Conservation (phyloP, 1,284 basidiomycete species). For the Heterobasidion occidentale region DNA sequence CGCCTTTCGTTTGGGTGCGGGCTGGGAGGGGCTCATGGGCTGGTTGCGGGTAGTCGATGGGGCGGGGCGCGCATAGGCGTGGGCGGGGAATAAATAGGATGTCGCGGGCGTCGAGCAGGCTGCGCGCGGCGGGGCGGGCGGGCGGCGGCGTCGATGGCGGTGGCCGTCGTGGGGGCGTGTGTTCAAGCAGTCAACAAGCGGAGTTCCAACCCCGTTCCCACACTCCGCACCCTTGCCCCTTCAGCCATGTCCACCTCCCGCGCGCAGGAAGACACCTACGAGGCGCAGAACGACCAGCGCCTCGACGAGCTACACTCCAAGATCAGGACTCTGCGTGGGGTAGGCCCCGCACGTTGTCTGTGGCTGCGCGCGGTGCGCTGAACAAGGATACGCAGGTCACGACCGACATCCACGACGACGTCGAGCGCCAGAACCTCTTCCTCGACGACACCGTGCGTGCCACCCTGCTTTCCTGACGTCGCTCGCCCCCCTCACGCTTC, state of each 20-base stretch:
- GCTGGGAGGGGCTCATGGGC: conserved; percentile 10
- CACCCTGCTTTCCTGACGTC: too few relatives aligned
- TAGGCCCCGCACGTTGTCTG: conserved; percentile 26
- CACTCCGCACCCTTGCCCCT: background rate
- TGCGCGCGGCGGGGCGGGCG: background rate
- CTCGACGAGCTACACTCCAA: conserved; percentile 79
- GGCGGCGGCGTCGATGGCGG: background rate
- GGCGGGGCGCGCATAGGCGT: background rate
- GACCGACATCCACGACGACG: conserved; percentile 73
- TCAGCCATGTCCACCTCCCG: conserved; percentile 12
- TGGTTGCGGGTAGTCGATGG: background rate
- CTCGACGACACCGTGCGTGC: conserved; percentile 63
- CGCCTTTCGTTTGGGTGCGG: conserved; percentile 12
- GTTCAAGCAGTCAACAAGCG: background rate
- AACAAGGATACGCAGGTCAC: conserved; percentile 46
- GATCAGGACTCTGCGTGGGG: conserved; percentile 67
- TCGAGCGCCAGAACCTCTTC: conserved; percentile 71
- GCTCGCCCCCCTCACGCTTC: too few relatives aligned
- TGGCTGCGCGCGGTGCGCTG: background rate
- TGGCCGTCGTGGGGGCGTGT: background rate
- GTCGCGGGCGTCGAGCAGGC: background rate
- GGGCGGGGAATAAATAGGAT: background rate
- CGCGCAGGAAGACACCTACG: conserved; percentile 58
- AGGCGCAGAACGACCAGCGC: conserved; percentile 72
- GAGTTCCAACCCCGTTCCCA: background rate